Evolutionary conservation across 1,284 basidiomycete species (phyloP), one percentile per base, ranked within the genome.

Genomic region (Apiotrichum sp.): DNA sequence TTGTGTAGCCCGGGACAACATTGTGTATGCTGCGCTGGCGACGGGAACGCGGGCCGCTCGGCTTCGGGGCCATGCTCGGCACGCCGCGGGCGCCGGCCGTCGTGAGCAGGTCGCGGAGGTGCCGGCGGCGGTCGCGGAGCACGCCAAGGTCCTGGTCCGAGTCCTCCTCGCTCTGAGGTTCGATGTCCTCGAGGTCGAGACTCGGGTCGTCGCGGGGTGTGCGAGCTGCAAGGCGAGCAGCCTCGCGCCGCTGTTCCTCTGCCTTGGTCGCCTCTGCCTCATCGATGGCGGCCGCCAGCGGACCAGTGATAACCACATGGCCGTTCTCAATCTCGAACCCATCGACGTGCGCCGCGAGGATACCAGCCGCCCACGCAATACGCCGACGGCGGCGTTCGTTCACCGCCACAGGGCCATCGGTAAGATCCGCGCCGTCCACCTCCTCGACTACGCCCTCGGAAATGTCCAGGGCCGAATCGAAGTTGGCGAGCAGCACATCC

Each of bases 1-100:
- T 81, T 2, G 91, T 92, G 74, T 93, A 96, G 1, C 93, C 93
- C 0, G 90, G 82, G 6, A 89, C 78, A 56, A 90, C 81, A 41
- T 80, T 55, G 56, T 56, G 59, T 35, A 33, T 29, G 47, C 47
- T 47, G 3, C 40, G 44, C 14, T 34, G 8, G 5, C 8, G 45
- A 9, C 38, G 39, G 47, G 32, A 47, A 40, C 29, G 11, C 16
- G 32, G n/a, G 38, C 48, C 16, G 33, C 4, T 5, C 9, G 35
- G 16, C 3, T 3, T 34, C 22, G 10, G 6, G 7, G 22, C 22
- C 16, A 6, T 22, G 43, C 43, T n/a, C 4, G 43, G 43, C 29
- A 40, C 29, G 47, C 29, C 45, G 45, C 3, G 5, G 45, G 32
- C 31, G 6, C 3, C 47, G 1, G 54, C 31, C 42, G 55, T 31